Evolutionary conservation across 345 rosid species (phyloP), one percentile per base, ranked within the genome.

Genomic region (Xanthoceras sorbifolium): DNA sequence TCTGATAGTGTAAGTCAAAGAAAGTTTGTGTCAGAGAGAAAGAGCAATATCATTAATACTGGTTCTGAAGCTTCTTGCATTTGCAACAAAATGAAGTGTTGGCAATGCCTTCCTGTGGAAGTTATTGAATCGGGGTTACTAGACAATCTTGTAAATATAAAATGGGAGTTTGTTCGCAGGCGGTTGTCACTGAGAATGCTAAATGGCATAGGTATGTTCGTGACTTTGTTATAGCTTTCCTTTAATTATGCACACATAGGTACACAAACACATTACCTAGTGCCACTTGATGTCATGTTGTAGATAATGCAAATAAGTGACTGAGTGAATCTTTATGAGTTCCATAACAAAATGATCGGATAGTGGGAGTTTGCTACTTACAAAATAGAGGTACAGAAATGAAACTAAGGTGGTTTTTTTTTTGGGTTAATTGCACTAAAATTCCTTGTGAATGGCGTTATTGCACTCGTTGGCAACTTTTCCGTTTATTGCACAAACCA

Each of bases 81-180:
- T 78, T 91, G 96, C 85, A 85, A 87, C 70, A 79, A 81, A 69
- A 83, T 77, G 83, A 86, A 86, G 73, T 92, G 85, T 77, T 86
- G 88, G 92, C 85, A 76, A 22, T 91, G 94, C 81, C 89, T 85
- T 77, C 74, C 83, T 1, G 62, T 31, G 67, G 85, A 87, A 75
- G 88, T 84, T 69, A 64, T 69, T 48, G 85, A 85, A 75, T 85
- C 97, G 79, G 88, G 86, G 72, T 78, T 82, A 40, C 55, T 96
- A 59, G 80, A 26, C 71, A 83, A 72, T 80, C 82, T 85, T 69
- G 69, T 90, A 32, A 71, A 69, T 59, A 44, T 91, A 81, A 91
- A 87, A 77, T 86, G 92, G 97, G 97, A 96, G 80, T 78, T 90
- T 73, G 81, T 78, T 71, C 87, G 88, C 77, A 87, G 98, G 84